These are phyloP conservation scores for Abrus pulchellus DNA, from an alignment of 306 rosid species.

Conservation along the genomic window DNA sequence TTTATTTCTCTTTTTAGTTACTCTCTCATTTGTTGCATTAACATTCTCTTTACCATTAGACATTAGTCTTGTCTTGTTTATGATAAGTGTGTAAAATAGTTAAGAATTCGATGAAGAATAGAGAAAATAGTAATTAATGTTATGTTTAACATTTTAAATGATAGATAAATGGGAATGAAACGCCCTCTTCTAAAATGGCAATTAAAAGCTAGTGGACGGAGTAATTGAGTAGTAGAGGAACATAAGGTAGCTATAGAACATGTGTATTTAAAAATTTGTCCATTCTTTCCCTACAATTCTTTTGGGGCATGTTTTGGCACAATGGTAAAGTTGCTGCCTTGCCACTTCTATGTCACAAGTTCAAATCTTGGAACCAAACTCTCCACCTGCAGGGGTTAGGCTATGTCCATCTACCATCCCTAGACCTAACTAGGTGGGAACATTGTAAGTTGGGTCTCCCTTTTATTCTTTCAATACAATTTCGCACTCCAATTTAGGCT, in stretches of 20 bases:
- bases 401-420: neutral
- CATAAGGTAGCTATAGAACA: neutral
- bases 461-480: neutral
- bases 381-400: neutral
- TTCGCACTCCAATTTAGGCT: conserved; percentile 9
- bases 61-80: neutral
- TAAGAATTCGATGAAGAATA: neutral
- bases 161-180: neutral
- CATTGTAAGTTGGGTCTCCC: neutral
- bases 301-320: neutral
- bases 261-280: neutral
- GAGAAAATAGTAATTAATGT: neutral
- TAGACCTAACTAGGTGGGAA: neutral
- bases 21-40: neutral
- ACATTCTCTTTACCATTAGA: neutral
- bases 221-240: neutral
- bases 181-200: neutral
- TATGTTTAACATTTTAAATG: neutral
- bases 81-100: neutral
- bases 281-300: neutral
- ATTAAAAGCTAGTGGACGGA: neutral
- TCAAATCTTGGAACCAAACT: neutral
- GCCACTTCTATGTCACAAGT: neutral
- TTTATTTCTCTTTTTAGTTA: neutral
- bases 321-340: neutral